phyloP scores from a whole-genome alignment of 2,329 filamentous ascomycete genomes.

The Exophiala spinifera region DNA sequence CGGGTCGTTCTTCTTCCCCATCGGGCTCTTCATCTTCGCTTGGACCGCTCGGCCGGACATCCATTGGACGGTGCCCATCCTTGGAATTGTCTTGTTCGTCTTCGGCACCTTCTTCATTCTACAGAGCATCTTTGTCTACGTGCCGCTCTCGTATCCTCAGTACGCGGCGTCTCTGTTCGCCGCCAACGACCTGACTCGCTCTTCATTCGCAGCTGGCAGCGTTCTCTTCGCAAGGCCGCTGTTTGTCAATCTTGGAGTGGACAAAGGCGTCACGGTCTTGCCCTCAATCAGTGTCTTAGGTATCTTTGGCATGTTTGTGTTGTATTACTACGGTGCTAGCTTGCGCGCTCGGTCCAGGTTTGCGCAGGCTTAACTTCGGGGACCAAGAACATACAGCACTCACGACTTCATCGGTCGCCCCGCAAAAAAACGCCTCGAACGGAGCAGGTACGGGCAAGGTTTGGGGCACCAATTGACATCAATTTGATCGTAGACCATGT shows the following conservation, averaged over 20 bases:
- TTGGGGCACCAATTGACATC: no score
- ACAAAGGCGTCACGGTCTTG: constrained; percentile 30
- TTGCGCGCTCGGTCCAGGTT: constrained; percentile 6
- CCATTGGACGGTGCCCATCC: constrained; percentile 68
- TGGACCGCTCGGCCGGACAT: constrained; percentile 60
- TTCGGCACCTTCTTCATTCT: constrained; percentile 17
- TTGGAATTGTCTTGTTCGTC: constrained; percentile 46
- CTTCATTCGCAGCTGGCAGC: constrained; percentile 32
- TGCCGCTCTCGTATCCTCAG: constrained; percentile 22
- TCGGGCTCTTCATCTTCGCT: constrained; percentile 76
- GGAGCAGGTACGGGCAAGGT: no score
- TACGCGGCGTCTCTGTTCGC: constrained; percentile 27
- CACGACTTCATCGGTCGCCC: no score
- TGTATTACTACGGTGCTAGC: constrained; percentile 3
- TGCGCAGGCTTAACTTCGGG: neutral
- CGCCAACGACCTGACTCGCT: constrained; percentile 28
- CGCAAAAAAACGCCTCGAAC: no score
- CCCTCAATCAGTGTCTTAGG: constrained; percentile 30
- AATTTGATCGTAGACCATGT: no score
- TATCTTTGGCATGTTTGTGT: constrained; percentile 4
- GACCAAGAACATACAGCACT: neutral
- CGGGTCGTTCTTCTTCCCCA: constrained; percentile 40
- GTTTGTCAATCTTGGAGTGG: constrained; percentile 34
- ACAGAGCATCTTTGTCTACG: constrained; percentile 27
- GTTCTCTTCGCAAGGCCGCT: constrained; percentile 36